Evolutionary conservation across 805 yeast species (phyloP), one percentile per base, ranked within the genome.

Genomic region (Yarrowia keelungensis): DNA sequence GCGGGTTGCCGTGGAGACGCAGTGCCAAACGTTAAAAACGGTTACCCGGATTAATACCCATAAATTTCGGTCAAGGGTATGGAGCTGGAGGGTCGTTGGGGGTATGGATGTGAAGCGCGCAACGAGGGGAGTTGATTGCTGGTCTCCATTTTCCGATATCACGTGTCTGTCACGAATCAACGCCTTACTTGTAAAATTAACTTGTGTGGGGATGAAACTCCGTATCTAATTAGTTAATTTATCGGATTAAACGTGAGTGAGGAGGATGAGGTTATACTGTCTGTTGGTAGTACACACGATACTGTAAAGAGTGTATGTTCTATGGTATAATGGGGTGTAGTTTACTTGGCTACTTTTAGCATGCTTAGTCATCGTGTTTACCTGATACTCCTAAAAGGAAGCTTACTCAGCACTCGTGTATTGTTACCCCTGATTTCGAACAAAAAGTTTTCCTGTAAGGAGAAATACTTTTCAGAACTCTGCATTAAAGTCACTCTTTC

Each of bases 1-100:
- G 59, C 59, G 45, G 35, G 59, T 53, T 53, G 59, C 59, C 59
- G 59, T n/a, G 45, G 59, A 53, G 59, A 53, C 35, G 59, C 58
- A 51, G 32, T 32, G 11, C 58, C 11, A 3, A 53, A 53, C 43
- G 42, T 36, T 53, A 53, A 38, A 19, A 26, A 3, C 1, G 8
- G 59, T 53, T 53, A 53, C 59, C 59, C 59, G 59, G 59, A 53
- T 53, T 19, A 19, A 38, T 51, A 51, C 26, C 42, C 41, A 32
- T 36, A 16, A 8, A 36, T 9, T 10, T 22, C 16, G 15, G 22
- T 0, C 15, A 16, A 10, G 12, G 2, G 15, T n/a, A n/a, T 9
- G 46, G 19, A 5, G 32, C 32, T 26, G 32, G 4, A 5, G 16
- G 46, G 19, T 8, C 5, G 46, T 42, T 8, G 7, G 19, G 46